phyloP scores from a whole-genome alignment of 768 basidiomycete species.

The Podaxis carcinomalis region DNA sequence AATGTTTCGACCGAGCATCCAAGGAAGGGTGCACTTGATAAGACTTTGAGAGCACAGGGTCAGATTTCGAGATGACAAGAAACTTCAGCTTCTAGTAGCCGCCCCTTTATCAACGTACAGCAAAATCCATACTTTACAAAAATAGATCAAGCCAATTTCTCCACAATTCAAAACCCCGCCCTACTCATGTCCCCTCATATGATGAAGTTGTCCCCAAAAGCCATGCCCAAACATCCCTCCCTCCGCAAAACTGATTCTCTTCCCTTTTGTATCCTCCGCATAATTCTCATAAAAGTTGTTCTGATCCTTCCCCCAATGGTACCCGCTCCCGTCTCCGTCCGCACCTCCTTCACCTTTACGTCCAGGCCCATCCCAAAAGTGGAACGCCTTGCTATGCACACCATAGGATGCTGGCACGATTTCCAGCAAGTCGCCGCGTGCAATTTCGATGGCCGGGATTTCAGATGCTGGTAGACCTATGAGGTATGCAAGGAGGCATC shows the following conservation, averaged over 20 bases:
- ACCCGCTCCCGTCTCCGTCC: slow-evolving; percentile 17
- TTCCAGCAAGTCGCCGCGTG: slow-evolving; percentile 94
- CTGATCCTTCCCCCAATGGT: slow-evolving; percentile 43
- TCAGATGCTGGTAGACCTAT: slow-evolving; percentile 93
- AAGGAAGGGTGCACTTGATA: no score
- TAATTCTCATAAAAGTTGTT: slow-evolving; percentile 89
- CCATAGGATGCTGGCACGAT: slow-evolving; percentile 87
- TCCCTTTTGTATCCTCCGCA: slow-evolving; percentile 69
- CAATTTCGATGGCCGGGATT: slow-evolving; percentile 96
- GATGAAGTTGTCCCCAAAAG: not conserved
- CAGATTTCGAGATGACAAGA: no score
- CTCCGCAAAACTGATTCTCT: slow-evolving; percentile 34
- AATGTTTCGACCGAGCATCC: no score
- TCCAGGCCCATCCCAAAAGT: slow-evolving; percentile 90
- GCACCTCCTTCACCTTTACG: slow-evolving; percentile 38
- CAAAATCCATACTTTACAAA: no score
- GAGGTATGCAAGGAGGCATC: slow-evolving; percentile 90
- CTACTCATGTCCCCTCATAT: not conserved
- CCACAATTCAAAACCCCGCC: no score
- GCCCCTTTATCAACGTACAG: no score
- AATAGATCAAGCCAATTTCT: no score
- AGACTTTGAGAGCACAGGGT: no score
- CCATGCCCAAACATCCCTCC: slow-evolving; percentile 7
- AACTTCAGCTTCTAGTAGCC: no score
- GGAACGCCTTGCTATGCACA: slow-evolving; percentile 84